phyloP scores from a whole-genome alignment of 805 yeast species.

The Metschnikowia henanensis region DNA sequence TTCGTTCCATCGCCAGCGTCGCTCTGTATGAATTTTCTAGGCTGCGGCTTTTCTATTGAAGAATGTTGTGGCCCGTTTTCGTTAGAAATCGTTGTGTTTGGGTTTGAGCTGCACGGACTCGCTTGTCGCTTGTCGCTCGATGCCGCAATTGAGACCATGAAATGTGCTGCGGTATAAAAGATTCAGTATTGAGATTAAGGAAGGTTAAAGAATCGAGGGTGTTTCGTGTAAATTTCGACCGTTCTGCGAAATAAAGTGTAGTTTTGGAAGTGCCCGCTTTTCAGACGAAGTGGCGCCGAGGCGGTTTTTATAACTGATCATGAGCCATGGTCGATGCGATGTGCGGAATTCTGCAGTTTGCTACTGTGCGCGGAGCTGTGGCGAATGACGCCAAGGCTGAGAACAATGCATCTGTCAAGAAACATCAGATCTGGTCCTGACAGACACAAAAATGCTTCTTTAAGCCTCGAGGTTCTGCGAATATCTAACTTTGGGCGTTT shows the following conservation, averaged over 20 bases:
- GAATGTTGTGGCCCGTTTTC: no score
- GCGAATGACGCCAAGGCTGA: not conserved
- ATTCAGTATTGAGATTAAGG: no score
- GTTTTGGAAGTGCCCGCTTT: no score
- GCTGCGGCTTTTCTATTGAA: not conserved
- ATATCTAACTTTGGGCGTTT: no score
- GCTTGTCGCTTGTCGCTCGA: not conserved
- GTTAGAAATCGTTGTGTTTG: not conserved
- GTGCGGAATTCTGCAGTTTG: not conserved
- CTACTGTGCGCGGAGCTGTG: not conserved
- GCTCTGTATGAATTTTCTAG: constrained; percentile 22
- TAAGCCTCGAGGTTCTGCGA: no score
- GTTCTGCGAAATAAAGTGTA: not conserved
- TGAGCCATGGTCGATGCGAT: not conserved
- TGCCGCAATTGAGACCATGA: not conserved
- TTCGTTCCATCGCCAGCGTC: constrained; percentile 45
- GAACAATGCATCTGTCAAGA: no score
- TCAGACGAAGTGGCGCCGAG: not conserved
- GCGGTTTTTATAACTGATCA: not conserved
- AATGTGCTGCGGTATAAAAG: no score
- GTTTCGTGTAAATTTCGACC: not conserved
- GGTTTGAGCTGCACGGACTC: not conserved
- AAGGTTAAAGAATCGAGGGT: not conserved
- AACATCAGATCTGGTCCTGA: no score
- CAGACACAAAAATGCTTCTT: no score